phyloP scores from a whole-genome alignment of 225 moss, liverwort and hornwort species.

The Marchantia paleacea region DNA sequence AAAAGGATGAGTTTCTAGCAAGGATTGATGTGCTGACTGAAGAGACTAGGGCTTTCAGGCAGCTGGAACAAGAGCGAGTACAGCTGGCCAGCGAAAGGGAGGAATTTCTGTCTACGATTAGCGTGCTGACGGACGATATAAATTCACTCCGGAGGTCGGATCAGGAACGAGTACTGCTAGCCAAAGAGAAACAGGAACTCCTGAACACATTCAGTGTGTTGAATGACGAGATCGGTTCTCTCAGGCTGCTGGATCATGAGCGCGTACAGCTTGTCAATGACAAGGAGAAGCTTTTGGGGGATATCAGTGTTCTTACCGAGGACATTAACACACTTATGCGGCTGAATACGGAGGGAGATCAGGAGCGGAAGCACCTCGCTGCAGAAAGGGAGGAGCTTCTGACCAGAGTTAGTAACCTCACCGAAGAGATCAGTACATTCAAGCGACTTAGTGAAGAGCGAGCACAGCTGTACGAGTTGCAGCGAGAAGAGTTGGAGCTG shows the following conservation, averaged over 20 bases:
- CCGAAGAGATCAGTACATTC: slow-evolving; percentile 23
- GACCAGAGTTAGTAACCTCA: slow-evolving; percentile 16
- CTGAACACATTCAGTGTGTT: slow-evolving; percentile 15
- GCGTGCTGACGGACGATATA: slow-evolving; percentile 27
- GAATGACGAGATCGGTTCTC: slow-evolving; percentile 22
- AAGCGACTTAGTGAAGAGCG: slow-evolving; percentile 32
- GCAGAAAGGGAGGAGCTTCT: slow-evolving; percentile 28
- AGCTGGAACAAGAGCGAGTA: slow-evolving; percentile 11
- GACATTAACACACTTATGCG: slow-evolving; percentile 24
- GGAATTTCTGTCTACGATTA: slow-evolving; percentile 8
- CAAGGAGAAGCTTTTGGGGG: slow-evolving; percentile 11
- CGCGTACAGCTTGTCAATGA: slow-evolving; percentile 19
- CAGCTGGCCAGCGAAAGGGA: slow-evolving; percentile 31
- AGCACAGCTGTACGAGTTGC: slow-evolving; percentile 32
- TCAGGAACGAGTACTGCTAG: slow-evolving; percentile 24
- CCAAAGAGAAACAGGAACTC: slow-evolving; percentile 20
- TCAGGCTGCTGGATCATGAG: slow-evolving; percentile 34
- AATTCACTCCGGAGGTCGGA: slow-evolving; percentile 24
- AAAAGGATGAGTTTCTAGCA: slow-evolving; percentile 24
- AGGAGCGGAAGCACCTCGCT: slow-evolving; percentile 14
- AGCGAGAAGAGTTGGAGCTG: slow-evolving; percentile 49
- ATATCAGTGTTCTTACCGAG: slow-evolving; percentile 18
- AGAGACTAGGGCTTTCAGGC: slow-evolving; percentile 26
- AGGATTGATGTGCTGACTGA: slow-evolving; percentile 17
- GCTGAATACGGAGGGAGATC: slow-evolving; percentile 18